Conservation (phyloP, 2,329 filamentous ascomycete species). For the Venturia aucupariae region DNA sequence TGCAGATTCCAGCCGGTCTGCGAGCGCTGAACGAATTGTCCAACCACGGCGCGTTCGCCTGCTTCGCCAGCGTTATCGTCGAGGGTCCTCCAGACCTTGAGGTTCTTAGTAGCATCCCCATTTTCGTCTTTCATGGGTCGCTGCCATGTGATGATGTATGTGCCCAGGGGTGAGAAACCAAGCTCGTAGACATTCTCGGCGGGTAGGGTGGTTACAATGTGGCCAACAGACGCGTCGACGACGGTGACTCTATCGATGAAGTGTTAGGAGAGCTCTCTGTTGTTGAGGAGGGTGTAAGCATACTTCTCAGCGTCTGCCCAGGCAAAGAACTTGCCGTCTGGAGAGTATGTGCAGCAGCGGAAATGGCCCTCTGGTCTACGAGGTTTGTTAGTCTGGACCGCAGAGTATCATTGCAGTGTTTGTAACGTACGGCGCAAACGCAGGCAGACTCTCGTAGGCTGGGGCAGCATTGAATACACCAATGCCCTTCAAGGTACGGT, state of each 20-base stretch:
- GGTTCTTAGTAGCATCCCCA: conserved; percentile 88
- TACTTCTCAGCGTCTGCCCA: conserved; percentile 79
- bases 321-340: conserved; percentile 90
- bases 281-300: conserved; percentile 18
- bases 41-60: conserved; percentile 45
- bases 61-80: conserved; percentile 49
- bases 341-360: conserved; percentile 90
- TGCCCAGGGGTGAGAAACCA: conserved; percentile 85
- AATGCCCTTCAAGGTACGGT: conserved; percentile 93
- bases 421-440: conserved; percentile 53
- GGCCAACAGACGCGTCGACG: conserved; percentile 69
- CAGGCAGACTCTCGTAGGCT: conserved; percentile 73
- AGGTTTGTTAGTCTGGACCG: conserved; percentile 10
- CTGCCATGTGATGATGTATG: conserved; percentile 95
- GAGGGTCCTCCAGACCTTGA: conserved; percentile 89
- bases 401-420: too few relatives aligned
- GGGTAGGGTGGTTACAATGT: conserved; percentile 63
- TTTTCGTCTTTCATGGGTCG: conserved; percentile 84
- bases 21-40: conserved; percentile 85
- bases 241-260: conserved; percentile 57
- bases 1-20: conserved; percentile 96
- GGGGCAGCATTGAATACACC: conserved; percentile 87
- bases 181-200: conserved; percentile 86
- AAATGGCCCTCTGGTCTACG: conserved; percentile 81
- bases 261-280: conserved; percentile 16